Percentiles rank a stretch among this genome's conserved stretches.
phyloP scores from a whole-genome alignment of 1,284 basidiomycete genomes.

The Rhodofomes roseus region DNA sequence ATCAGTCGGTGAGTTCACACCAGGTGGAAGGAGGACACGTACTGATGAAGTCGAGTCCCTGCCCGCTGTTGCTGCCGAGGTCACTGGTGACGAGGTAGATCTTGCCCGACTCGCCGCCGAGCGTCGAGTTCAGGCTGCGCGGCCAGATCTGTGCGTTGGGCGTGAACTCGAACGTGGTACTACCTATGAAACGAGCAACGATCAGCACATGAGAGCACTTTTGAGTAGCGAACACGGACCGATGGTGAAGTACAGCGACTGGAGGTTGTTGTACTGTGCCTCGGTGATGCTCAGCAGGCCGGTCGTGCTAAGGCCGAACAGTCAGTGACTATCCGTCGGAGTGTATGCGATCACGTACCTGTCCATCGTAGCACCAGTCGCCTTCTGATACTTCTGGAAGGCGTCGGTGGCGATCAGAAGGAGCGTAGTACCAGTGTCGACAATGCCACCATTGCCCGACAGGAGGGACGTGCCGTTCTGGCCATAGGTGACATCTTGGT shows the following conservation, averaged over 20 bases:
- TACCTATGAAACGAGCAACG: constrained; percentile 18
- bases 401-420: constrained; percentile 42
- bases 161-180: constrained; percentile 41
- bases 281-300: constrained; percentile 55
- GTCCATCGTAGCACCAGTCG: constrained; percentile 53
- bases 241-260: constrained; percentile 56
- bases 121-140: constrained; percentile 43
- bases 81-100: constrained; percentile 52
- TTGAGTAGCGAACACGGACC: constrained; percentile 26
- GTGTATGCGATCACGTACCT: constrained; percentile 20
- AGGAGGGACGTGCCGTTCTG: constrained; percentile 31
- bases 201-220: not conserved
- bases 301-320: constrained; percentile 30
- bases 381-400: constrained; percentile 43
- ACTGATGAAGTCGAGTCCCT: constrained; percentile 37
- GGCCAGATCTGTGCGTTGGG: constrained; percentile 62
- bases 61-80: constrained; percentile 37
- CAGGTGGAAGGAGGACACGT: constrained; percentile 10
- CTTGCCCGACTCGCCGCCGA: constrained; percentile 44
- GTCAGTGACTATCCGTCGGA: not conserved
- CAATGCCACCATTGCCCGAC: constrained; percentile 42
- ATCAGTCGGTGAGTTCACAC: constrained; percentile 4
- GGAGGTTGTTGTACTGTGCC: constrained; percentile 43
- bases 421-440: constrained; percentile 54
- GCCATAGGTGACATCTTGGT: constrained; percentile 48